These are phyloP conservation scores for Metarhizium sp. DNA, from an alignment of 2,329 filamentous ascomycete species.

Conservation along the genomic window DNA sequence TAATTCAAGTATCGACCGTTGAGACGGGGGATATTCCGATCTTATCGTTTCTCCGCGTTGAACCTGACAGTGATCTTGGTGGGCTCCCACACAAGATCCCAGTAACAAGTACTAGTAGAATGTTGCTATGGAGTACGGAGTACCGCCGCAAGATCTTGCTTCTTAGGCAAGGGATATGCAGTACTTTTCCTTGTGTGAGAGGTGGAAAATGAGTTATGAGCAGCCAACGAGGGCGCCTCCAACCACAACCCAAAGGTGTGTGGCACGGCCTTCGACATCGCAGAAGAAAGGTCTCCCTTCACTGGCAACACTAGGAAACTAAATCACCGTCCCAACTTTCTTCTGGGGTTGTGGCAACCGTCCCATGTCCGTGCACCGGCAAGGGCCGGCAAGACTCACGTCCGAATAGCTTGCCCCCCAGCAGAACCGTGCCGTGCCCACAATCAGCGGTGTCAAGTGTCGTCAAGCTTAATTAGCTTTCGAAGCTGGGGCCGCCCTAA, in stretches of 20 bases:
- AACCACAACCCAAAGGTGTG: not conserved
- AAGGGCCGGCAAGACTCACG: not conserved
- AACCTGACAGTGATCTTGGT: not conserved
- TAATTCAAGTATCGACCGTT: too few species aligned
- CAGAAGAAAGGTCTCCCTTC: not conserved
- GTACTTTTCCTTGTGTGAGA: not conserved
- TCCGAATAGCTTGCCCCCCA: too few species aligned
- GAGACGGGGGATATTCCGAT: too few species aligned
- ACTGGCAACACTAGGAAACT: too few species aligned
- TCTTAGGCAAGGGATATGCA: not conserved
- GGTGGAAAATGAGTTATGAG: not conserved
- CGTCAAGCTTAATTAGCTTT: too few species aligned
- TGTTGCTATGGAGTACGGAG: too few species aligned
- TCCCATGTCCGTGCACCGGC: not conserved
- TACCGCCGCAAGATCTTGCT: not conserved
- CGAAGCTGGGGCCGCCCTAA: too few species aligned
- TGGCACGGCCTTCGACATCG: not conserved
- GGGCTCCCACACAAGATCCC: not conserved
- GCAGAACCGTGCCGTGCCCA: not conserved
- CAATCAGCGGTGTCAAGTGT: not conserved
- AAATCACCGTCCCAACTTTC: not conserved
- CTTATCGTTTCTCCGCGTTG: not conserved
- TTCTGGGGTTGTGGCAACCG: not conserved
- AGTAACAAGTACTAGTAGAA: not conserved
- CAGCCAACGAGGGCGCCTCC: not conserved